Evolutionary conservation across 805 yeast genomes (phyloP), one percentile per base, ranked within the genome.

Genomic region (Wickerhamomyces alni): DNA sequence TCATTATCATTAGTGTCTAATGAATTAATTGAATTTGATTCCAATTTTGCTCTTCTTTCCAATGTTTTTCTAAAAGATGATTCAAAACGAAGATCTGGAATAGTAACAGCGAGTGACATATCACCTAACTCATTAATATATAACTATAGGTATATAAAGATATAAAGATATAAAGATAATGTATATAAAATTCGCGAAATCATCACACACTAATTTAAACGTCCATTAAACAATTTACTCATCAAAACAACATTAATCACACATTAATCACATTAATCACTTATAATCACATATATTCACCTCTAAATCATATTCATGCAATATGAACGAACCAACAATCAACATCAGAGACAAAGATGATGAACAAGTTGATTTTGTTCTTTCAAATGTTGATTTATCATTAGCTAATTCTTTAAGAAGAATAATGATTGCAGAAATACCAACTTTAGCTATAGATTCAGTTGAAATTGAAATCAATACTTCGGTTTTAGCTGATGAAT

Each of bases 401-500:
- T 67, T 91, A 55, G 98, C 98, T 16, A 93, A 93, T 70, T 85
- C 98, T 13, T 51, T 93, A 29, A 75, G 99, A 52, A 74, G 99
- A 60, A 79, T 84, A 30, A 89, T 93, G 87, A 70, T 93, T 45
- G 89, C 96, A 2, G 99, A 93, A 63, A 93, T 93, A 41, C 99
- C 99, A 26, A 93, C 99, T 1, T 67, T 93, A 48, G 97, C 99
- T 38, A 88, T 93, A 42, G 99, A 93, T 57, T 75, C 91, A 46
- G 99, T 93, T 35, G 98, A 93, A 59, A 84, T 93, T 47, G 95
- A 87, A 56, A 79, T 76, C 36, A 93, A 93, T 66, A 87, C 98
- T 2, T 81, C 95, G 11, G 99, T 93, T 17, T 68, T 93, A 44
- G 98, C 99, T 3, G 99, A 93, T 62, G 99, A 93, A 63, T 93